These are phyloP conservation scores for Curvularia lunata DNA, from an alignment of 2,329 filamentous ascomycete species.

Conservation along the genomic window DNA sequence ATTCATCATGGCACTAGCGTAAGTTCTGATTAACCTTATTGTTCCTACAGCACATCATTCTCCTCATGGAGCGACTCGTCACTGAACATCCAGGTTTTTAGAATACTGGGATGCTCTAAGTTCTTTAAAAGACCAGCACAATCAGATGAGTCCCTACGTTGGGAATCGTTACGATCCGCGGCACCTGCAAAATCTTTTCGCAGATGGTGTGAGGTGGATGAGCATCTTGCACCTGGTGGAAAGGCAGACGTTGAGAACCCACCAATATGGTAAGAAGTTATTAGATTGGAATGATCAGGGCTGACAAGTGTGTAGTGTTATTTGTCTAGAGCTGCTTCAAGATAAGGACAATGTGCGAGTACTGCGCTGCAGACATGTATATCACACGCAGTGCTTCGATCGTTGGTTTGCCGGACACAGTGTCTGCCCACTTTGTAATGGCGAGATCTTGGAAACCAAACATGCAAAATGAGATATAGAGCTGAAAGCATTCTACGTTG, in stretches of 20 bases:
- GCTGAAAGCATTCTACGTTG: no score
- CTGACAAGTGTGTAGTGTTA: background rate
- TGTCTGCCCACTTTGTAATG: background rate
- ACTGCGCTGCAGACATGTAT: background rate
- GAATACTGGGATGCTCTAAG: background rate
- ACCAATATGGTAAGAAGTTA: background rate
- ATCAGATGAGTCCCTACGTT: background rate
- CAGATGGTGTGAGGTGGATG: background rate
- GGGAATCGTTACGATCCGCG: background rate
- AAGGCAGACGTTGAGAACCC: background rate
- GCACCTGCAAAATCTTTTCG: background rate
- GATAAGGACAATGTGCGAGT: background rate
- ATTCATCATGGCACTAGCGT: background rate
- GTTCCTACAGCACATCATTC: background rate
- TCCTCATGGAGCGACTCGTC: no score
- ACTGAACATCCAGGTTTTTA: no score
- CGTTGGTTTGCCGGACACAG: background rate
- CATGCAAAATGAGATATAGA: background rate
- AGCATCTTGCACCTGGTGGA: background rate
- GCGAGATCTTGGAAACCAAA: background rate
- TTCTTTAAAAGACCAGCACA: background rate
- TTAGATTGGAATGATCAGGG: background rate
- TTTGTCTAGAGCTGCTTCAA: background rate
- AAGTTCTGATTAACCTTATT: background rate
- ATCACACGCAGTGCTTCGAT: background rate